Evolutionary conservation across 2,329 filamentous ascomycete species (phyloP), one percentile per base, ranked within the genome.

Genomic region (Colletotrichum sansevieriae): DNA sequence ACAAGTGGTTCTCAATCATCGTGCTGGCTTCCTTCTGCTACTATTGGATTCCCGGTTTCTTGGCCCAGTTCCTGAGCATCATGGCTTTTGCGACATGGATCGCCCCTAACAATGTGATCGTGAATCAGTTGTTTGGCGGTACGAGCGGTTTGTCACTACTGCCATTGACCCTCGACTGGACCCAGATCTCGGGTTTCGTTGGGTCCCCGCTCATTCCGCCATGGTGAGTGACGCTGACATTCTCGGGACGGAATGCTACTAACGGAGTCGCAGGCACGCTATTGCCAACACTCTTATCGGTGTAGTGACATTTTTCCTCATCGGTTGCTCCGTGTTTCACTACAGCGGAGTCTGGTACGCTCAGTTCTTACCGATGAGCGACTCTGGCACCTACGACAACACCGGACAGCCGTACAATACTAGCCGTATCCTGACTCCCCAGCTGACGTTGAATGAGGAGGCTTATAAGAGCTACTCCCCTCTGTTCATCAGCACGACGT

Each of bases 81-180:
- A 92, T 93, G 73, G 90, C 91, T 8, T 91, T 92, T 74, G 83
- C 87, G 11, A 93, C 91, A 0, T 93, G 91, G 90, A 86, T 93
- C 65, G 87, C 87, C 2, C 92, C 92, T 0, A 83, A 92, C 57
- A 92, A 87, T 68, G 82, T 87, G 0, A 79, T 92, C 10, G 78
- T 94, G 44, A 94, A 94, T 72, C 91, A 94, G 75, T 75, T 94
- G 1, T 94, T 94, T 72, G 92, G 92, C 2, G 90, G 90, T 1
- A 84, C 83, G 56, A 91, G 88, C 0, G 91, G 92, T 0, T 71
- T 94, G 3, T 91, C 89, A 0, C 74, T 94, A 33, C 79, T 93
- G 7, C 91, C 91, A 1, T 87, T 94, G 37, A 93, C 91, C 0
- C 92, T 94, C 74, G 91, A 94, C 80, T 93, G 91, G 91, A 91